Base-by-base conservation (phyloP, 495 filamentous ascomycete genomes). In the Pyronema domesticum region DNA sequence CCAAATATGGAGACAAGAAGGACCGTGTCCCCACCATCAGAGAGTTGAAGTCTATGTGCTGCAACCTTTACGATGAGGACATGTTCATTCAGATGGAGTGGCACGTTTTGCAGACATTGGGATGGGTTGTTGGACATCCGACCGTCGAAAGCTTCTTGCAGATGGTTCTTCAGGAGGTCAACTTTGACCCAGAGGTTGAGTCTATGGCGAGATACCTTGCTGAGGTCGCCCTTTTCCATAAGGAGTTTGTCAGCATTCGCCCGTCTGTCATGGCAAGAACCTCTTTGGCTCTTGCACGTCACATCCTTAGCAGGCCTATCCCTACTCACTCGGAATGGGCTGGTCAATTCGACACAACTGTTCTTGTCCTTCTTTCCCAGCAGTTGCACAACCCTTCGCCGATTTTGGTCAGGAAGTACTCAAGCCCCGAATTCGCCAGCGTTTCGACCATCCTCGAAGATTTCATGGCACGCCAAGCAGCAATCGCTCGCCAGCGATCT, bases 1-100 rank as follows among this genome's bases (percentile, higher is more conserved):
- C 91, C 66, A 99, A 99, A 74, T 99, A 95, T 69, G 93, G 94
- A 23, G 91, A 99, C 71, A 84, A 84, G 71, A 99, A 99, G 74
- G 91, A 99, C 62, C 76, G 86, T 18, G 93, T 99, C 6, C 91
- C 91, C 13, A 88, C 88, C 37, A 89, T 99, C 68, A 80, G 84
- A 64, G 91, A 99, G 62, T 73, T 99, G 55, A 94, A 93, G 74
- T 88, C 87, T 49, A 96, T 99, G 93, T 99, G 91, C 73, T 96
- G 93, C 73, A 85, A 82, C 14, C 77, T 95, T 19, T 99, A 99
- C 68, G 91, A 99, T 67, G 89, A 95, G 11, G 91, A 95, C 66
- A 96, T 99, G 91, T 99, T 99, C 71, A 89, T 85, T 13, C 91
- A 99, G 70, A 96, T 99, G 93, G 91, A 99, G 68, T 95, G 94